A percentile compares a stretch with the other conserved stretches of the same genome.
Evolutionary conservation across 495 filamentous ascomycete species (phyloP).

Genomic region (Aspergillus coremiiformis): DNA sequence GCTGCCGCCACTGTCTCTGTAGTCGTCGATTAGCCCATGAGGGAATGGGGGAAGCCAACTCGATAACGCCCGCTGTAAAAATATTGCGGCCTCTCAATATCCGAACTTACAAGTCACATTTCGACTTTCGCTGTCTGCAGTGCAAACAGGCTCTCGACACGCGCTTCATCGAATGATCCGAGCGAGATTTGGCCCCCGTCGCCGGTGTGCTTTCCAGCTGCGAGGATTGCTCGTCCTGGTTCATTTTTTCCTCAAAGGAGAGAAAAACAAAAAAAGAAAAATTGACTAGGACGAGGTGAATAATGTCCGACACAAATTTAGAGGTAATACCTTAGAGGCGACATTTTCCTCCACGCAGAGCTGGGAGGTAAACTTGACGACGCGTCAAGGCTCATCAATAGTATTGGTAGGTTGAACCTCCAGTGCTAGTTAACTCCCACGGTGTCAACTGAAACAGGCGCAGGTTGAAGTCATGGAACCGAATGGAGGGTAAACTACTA

Average conservation of each 20-base stretch:
- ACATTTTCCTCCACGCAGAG: conserved; percentile 6
- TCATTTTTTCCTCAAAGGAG: neutral
- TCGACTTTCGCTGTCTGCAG: conserved; percentile 55
- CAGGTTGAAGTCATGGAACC: neutral
- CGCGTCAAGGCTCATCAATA: neutral
- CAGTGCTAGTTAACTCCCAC: too few relatives aligned
- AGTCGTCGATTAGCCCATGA: conserved; percentile 12
- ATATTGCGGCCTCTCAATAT: neutral
- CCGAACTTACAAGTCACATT: conserved; percentile 54
- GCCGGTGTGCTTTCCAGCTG: conserved; percentile 10
- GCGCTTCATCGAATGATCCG: conserved; percentile 41
- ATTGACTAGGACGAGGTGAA: neutral
- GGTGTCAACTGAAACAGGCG: neutral
- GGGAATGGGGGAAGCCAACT: neutral
- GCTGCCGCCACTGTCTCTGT: conserved; percentile 40
- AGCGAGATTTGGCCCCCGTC: conserved; percentile 16
- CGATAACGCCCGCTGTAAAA: neutral
- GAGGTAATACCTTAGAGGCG: neutral
- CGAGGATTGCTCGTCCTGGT: conserved; percentile 13
- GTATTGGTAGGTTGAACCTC: too few relatives aligned
- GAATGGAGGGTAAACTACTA: too few relatives aligned
- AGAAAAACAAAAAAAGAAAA: neutral
- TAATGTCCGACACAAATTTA: neutral
- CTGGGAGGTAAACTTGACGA: neutral
- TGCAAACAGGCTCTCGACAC: conserved; percentile 56